These are phyloP conservation scores for Coniosporium tulheliwenetii DNA, from an alignment of 2,329 filamentous ascomycete species.

Conservation along the genomic window DNA sequence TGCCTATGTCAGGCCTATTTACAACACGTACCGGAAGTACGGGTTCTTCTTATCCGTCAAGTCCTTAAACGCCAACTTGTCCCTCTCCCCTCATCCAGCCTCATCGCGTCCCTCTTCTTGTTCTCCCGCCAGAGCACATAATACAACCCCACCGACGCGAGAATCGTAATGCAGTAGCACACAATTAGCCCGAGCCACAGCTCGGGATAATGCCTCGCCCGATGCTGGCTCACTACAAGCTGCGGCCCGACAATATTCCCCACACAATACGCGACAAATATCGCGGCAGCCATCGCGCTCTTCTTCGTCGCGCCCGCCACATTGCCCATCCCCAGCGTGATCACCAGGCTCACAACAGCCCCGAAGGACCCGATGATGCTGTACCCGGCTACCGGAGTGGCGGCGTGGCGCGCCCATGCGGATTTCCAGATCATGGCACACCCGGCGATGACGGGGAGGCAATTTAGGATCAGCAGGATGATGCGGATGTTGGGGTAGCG, in stretches of 20 bases:
- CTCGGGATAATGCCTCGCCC: slow-evolving; percentile 51
- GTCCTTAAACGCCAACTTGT: slow-evolving; percentile 50
- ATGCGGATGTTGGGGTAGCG: slow-evolving; percentile 48
- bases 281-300: slow-evolving; percentile 56
- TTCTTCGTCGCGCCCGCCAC: slow-evolving; percentile 67
- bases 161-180: slow-evolving; percentile 52
- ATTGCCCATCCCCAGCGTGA: slow-evolving; percentile 46
- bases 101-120: slow-evolving; percentile 28
- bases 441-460: slow-evolving; percentile 58
- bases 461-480: slow-evolving; percentile 47
- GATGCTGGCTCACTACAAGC: slow-evolving; percentile 51
- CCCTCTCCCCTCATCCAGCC: slow-evolving; percentile 45
- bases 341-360: slow-evolving; percentile 48
- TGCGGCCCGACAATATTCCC: slow-evolving; percentile 65
- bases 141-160: slow-evolving; percentile 40
- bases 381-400: slow-evolving; percentile 54
- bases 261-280: slow-evolving; percentile 63
- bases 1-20: no score
- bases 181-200: slow-evolving; percentile 56
- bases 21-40: slow-evolving; percentile 47
- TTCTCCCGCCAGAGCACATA: slow-evolving; percentile 45
- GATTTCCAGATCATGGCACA: slow-evolving; percentile 62
- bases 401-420: slow-evolving; percentile 45
- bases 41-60: slow-evolving; percentile 54
- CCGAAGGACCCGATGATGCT: slow-evolving; percentile 60